Percentiles rank a stretch among this genome's conserved stretches.
Conservation (phyloP, 345 rosid genomes). For the Linum usitatissimum region DNA sequence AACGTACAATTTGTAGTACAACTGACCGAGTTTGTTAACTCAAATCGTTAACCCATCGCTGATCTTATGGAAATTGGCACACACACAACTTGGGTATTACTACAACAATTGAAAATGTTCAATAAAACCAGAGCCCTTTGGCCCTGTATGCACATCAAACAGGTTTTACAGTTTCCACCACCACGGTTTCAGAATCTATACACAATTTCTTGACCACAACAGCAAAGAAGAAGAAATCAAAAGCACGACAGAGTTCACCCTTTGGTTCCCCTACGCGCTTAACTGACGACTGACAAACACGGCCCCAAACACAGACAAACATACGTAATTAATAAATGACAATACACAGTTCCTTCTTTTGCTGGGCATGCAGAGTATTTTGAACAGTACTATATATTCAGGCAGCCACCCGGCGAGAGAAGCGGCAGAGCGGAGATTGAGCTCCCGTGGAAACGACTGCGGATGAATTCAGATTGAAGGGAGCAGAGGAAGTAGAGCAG, state of each 20-base stretch:
- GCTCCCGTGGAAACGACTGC: slow-evolving; percentile 37
- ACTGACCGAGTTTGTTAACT: too few species aligned
- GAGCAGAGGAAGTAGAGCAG: slow-evolving; percentile 22
- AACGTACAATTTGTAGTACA: background rate
- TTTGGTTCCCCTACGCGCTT: background rate
- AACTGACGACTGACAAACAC: background rate
- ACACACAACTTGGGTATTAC: too few species aligned
- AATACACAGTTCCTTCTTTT: background rate
- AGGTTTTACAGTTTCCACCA: background rate
- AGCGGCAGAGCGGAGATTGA: slow-evolving; percentile 46
- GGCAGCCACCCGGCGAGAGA: slow-evolving; percentile 38
- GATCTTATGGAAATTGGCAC: too few species aligned
- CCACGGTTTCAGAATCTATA: background rate
- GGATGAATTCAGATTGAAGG: slow-evolving; percentile 16
- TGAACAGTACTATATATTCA: slow-evolving; percentile 14
- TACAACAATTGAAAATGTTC: too few species aligned
- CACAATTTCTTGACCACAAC: too few species aligned
- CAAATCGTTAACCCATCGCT: background rate
- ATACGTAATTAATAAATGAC: background rate
- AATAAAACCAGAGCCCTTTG: too few species aligned
- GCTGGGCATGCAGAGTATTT: background rate
- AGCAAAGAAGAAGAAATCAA: background rate
- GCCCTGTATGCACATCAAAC: too few species aligned
- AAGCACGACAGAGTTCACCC: background rate
- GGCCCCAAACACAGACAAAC: background rate